Evolutionary conservation across 2,329 filamentous ascomycete species (phyloP), one percentile per base, ranked within the genome.

Genomic region (Cadophora gregata): DNA sequence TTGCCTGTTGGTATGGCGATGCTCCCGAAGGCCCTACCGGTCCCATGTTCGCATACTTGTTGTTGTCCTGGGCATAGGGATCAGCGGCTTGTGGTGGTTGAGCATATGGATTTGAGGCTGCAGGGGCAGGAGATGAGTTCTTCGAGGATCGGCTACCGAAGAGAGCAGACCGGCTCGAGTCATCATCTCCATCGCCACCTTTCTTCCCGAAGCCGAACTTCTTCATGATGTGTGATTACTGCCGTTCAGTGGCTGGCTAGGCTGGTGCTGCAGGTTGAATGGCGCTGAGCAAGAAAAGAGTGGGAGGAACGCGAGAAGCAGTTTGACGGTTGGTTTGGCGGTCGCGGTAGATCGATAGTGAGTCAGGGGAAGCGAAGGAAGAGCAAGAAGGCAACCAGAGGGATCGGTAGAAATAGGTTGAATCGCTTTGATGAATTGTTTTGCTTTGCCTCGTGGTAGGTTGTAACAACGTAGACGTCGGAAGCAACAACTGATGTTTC

Each of bases 161-260:
- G 61, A 87, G 81, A 55, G 84, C 83, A 70, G 79, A 79, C 64
- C 83, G 82, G 71, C 78, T 83, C 63, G 79, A 75, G 65, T 79
- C 79, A 53, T 85, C 81, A 66, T 84, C 84, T 33, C 75, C 78
- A 62, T 63, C 66, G 27, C 84, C 84, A 62, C 83, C 81, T 59
- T 86, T 88, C 79, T 84, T 87, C 70, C 85, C 81, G 70, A 88
- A 84, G 59, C 84, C 84, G 72, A 89, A 87, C 73, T 85, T 87
- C 80, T 84, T 86, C 87, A 89, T 89, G 29, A 53, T 71, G 67
- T 36, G 50, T 38, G n/a, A 53, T 31, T 55, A 24, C 24, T 25
- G 27, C 21, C 21, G n/a, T 50, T 31, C 36, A 38, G 29, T 29
- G 33, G 21, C 42, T 60, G 45, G 53, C 21, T 25, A 58, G 47